Conservation (phyloP, 306 rosid genomes). For the Datisca glomerata region DNA sequence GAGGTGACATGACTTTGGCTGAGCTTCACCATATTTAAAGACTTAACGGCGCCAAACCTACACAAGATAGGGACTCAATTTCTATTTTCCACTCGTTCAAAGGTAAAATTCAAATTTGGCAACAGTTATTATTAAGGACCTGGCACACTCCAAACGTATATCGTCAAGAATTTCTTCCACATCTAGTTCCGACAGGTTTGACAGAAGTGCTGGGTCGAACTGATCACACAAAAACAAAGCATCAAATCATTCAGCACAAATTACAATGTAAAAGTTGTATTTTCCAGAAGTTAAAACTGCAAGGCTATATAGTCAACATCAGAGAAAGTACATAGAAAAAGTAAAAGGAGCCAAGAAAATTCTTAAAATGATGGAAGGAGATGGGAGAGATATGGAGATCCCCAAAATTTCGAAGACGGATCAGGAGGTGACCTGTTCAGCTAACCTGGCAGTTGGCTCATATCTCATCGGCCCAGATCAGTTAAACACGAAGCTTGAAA, state of each 20-base stretch:
- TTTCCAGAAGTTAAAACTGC: too few relatives aligned
- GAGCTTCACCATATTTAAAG: conserved; percentile 51
- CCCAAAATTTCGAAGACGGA: too few relatives aligned
- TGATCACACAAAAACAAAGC: conserved; percentile 16
- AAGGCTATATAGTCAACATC: too few relatives aligned
- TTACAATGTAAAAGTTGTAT: conserved; percentile 4
- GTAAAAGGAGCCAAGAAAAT: too few relatives aligned
- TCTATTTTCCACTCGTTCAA: neutral
- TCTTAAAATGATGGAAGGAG: too few relatives aligned
- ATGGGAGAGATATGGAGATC: too few relatives aligned
- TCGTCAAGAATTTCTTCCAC: conserved; percentile 68
- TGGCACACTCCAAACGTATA: conserved; percentile 84
- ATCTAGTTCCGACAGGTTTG: conserved; percentile 37
- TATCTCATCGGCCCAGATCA: too few relatives aligned
- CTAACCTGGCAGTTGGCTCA: too few relatives aligned
- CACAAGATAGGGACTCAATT: conserved; percentile 15
- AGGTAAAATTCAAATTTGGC: conserved; percentile 6
- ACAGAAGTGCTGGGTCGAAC: conserved; percentile 44
- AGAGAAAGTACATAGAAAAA: too few relatives aligned
- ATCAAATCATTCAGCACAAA: conserved; percentile 1
- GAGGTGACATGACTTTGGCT: conserved; percentile 14
- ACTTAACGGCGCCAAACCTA: conserved; percentile 81
- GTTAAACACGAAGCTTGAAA: too few relatives aligned
- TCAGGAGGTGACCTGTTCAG: too few relatives aligned
- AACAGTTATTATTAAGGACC: conserved; percentile 34